Conservation (phyloP, 768 basidiomycete species). For the Agrocybe pediades region DNA sequence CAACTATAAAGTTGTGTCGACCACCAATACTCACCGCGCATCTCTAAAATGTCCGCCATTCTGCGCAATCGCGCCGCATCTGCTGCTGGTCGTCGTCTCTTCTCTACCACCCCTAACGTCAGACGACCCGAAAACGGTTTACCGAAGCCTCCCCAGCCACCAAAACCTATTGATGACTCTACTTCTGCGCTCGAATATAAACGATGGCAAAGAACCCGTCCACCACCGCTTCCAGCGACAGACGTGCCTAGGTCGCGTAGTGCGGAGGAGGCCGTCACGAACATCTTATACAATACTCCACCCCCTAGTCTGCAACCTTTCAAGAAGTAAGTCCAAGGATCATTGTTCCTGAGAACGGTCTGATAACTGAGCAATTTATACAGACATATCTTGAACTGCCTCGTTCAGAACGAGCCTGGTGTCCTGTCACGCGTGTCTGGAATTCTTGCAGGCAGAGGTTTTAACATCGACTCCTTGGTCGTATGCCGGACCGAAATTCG, state of each 20-base stretch:
- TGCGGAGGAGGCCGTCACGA: constrained; percentile 96
- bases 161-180: constrained; percentile 85
- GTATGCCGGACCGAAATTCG: constrained; percentile 98
- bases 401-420: constrained; percentile 99
- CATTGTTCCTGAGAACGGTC: too few relatives aligned
- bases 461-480: constrained; percentile 98
- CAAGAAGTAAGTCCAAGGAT: constrained; percentile 67
- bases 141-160: constrained; percentile 62
- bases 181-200: constrained; percentile 97
- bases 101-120: constrained; percentile 36
- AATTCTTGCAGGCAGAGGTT: constrained; percentile 94
- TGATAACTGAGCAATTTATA: constrained; percentile 13
- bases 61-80: constrained; percentile 31
- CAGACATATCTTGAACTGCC: constrained; percentile 95
- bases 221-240: constrained; percentile 84
- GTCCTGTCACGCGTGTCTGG: constrained; percentile 98
- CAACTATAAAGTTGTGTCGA: neutral
- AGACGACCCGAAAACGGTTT: constrained; percentile 28
- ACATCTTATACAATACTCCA: constrained; percentile 96
- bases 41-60: constrained; percentile 22
- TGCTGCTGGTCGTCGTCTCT: constrained; percentile 28
- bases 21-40: neutral
- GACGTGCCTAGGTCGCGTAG: constrained; percentile 82
- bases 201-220: constrained; percentile 63
- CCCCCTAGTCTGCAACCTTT: constrained; percentile 89